Evolutionary conservation across 176 grass and related monocot species (phyloP), one percentile per base, ranked within the genome.

Genomic region (Avena insularis): DNA sequence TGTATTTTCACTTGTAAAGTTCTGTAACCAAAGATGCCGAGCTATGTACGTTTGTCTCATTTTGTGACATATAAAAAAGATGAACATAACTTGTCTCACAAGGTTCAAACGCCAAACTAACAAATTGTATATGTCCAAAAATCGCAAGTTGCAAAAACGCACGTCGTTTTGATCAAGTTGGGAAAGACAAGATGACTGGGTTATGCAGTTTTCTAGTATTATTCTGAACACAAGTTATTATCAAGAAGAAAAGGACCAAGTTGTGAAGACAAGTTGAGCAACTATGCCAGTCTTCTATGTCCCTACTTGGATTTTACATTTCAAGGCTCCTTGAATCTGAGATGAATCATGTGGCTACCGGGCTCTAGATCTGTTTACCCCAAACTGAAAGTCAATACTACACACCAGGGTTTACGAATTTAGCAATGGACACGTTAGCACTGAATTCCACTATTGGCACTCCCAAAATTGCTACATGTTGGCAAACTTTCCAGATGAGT

Each of bases 221-320:
- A 23, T 50, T 75, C 8, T 75, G 13, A 29, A 25, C 12, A 15
- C 29, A n/a, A n/a, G 20, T 23, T 61, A 23, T 60, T 60, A 62
- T 23, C 9, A 16, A 16, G 1, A 6, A 31, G 2, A 15, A 29
- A 64, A 64, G 53, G 53, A 55, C 12, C 62, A 15, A 51, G 47
- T 55, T 11, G 48, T 55, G 49, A 77, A 55, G 25, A 54, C 74
- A 54, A 54, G 49, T 76, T 76, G 73, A 76, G 21, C 25, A 53
- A 75, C n/a, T 33, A 51, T 76, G 14, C 14, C 13, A 76, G 13
- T 76, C 9, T 76, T 75, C 46, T 75, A 76, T 76, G 23, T 75
- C 51, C 20, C 71, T 27, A 49, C 71, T 74, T 74, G 71, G 71
- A 49, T 23, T 74, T 13, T 23, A 48, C 14, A 73, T 47, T 72